These are phyloP conservation scores for Chamaecrista fasciculata DNA, from an alignment of 306 rosid genomes.

Conservation along the genomic window DNA sequence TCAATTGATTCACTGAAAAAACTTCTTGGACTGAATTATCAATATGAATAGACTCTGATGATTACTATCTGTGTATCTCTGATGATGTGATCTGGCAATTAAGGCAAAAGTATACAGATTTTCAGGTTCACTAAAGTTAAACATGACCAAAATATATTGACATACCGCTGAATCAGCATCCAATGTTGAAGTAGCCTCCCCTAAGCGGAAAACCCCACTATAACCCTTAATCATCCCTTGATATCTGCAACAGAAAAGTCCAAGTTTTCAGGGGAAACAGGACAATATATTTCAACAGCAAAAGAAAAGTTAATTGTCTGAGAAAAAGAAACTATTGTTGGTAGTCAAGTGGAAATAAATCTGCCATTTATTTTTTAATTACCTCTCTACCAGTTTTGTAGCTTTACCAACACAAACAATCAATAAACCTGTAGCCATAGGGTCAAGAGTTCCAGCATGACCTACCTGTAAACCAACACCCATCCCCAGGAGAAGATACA, in stretches of 20 bases:
- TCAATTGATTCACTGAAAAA: neutral
- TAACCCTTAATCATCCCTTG: constrained; percentile 96
- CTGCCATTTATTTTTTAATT: constrained; percentile 3
- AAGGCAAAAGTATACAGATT: constrained; percentile 6
- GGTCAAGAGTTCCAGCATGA: constrained; percentile 98
- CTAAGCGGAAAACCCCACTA: constrained; percentile 90
- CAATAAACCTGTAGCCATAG: constrained; percentile 97
- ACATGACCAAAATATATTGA: constrained; percentile 28
- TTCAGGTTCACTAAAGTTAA: constrained; percentile 16
- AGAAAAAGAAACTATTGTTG: constrained; percentile 11
- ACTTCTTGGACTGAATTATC: neutral
- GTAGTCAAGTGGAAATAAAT: constrained; percentile 22
- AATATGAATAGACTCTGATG: neutral
- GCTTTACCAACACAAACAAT: constrained; percentile 97
- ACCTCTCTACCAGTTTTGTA: constrained; percentile 84
- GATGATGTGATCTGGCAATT: constrained; percentile 5
- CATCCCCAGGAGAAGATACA: neutral
- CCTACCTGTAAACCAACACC: constrained; percentile 68
- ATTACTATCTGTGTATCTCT: neutral
- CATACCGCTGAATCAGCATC: constrained; percentile 96
- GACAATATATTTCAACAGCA: constrained; percentile 21
- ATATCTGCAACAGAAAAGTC: constrained; percentile 52
- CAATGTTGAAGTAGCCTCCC: constrained; percentile 99
- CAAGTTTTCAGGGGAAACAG: constrained; percentile 17
- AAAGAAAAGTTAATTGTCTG: neutral